Conservation (phyloP, 495 filamentous ascomycete genomes). For the Rhizodiscina lignyota region DNA sequence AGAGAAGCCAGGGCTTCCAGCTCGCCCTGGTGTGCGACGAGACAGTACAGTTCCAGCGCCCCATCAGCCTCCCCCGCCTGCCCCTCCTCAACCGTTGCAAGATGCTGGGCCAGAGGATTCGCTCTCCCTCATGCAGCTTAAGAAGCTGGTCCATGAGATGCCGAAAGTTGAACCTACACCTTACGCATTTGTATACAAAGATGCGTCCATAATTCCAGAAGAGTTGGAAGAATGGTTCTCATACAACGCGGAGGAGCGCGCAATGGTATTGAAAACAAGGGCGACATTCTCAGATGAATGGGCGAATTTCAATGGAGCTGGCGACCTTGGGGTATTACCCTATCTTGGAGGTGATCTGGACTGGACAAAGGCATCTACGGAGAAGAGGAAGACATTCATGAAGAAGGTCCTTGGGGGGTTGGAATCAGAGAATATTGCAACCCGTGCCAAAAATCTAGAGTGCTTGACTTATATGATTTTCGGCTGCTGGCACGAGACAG, state of each 20-base stretch:
- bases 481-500: conserved; percentile 63
- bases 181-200: conserved; percentile 89
- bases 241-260: conserved; percentile 65
- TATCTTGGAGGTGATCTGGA: conserved; percentile 12
- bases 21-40: conserved; percentile 37
- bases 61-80: conserved; percentile 40
- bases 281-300: conserved; percentile 53
- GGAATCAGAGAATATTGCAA: conserved; percentile 10
- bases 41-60: conserved; percentile 39
- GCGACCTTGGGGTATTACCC: conserved; percentile 18
- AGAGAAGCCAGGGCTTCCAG: conserved; percentile 3
- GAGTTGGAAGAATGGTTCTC: conserved; percentile 96
- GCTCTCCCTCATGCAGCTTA: conserved; percentile 66
- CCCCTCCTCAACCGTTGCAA: conserved; percentile 34
- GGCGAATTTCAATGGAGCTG: conserved; percentile 27
- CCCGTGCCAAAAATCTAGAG: conserved; percentile 37
- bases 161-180: conserved; percentile 61
- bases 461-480: conserved; percentile 61
- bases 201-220: conserved; percentile 61
- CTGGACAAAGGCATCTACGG: conserved; percentile 35
- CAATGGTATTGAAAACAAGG: conserved; percentile 48
- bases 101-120: conserved; percentile 45
- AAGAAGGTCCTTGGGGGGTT: conserved; percentile 5
- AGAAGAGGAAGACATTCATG: conserved; percentile 17
- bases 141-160: conserved; percentile 64